These are phyloP conservation scores for Camellia oleifera DNA, from an alignment of 179 eudicot genomes.

Conservation along the genomic window DNA sequence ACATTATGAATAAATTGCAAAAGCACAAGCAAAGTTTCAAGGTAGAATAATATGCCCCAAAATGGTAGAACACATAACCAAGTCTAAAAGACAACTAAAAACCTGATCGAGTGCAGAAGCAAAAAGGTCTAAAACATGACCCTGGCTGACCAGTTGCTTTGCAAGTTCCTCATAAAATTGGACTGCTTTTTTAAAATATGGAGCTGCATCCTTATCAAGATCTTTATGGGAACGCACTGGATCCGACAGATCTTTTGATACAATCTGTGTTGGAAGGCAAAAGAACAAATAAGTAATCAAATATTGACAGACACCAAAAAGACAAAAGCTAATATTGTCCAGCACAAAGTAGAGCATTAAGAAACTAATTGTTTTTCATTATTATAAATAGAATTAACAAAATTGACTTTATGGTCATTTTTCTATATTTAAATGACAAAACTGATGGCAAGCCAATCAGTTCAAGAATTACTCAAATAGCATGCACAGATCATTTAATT, in stretches of 20 bases:
- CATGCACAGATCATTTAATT: no score
- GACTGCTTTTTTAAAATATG: slow-evolving; percentile 82
- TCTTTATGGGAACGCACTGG: slow-evolving; percentile 98
- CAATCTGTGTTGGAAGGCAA: slow-evolving; percentile 55
- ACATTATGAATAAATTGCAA: neutral
- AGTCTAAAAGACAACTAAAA: slow-evolving; percentile 12
- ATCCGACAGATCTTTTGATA: slow-evolving; percentile 87
- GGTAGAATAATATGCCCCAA: no score
- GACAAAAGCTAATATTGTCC: neutral
- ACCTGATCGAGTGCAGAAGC: slow-evolving; percentile 99
- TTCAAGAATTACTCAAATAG: no score
- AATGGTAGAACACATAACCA: neutral
- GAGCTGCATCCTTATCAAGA: slow-evolving; percentile 98
- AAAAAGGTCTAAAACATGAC: slow-evolving; percentile 91
- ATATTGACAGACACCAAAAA: slow-evolving; percentile 4
- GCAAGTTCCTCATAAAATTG: slow-evolving; percentile 78
- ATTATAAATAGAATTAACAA: neutral
- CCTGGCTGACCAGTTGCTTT: slow-evolving; percentile 88
- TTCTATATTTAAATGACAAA: neutral
- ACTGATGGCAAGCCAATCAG: neutral
- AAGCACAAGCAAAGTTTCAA: neutral
- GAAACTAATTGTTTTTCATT: neutral
- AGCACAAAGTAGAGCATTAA: slow-evolving; percentile 1
- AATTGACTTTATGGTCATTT: no score
- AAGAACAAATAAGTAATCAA: slow-evolving; percentile 11